phyloP scores from a whole-genome alignment of 2,329 filamentous ascomycete genomes.

The Alternaria dauci region DNA sequence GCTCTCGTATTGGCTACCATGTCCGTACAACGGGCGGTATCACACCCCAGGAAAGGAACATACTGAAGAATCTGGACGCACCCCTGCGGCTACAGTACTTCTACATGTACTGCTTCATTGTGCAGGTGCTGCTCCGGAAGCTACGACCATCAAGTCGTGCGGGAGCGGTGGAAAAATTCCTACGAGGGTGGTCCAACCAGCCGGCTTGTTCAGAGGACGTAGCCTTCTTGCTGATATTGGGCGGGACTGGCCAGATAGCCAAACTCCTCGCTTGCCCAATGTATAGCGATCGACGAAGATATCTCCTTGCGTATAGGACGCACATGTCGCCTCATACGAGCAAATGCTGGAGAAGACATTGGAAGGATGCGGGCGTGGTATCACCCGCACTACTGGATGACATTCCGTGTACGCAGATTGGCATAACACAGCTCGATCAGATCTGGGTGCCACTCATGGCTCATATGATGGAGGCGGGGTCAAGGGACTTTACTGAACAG shows the following conservation, averaged over 20 bases:
- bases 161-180: constrained; percentile 41
- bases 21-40: constrained; percentile 45
- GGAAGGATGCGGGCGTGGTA: constrained; percentile 46
- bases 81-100: constrained; percentile 48
- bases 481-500: constrained; percentile 41
- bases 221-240: constrained; percentile 47
- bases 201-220: constrained; percentile 47
- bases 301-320: constrained; percentile 46
- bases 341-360: constrained; percentile 45
- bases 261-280: constrained; percentile 45
- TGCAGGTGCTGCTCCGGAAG: constrained; percentile 45
- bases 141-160: constrained; percentile 42
- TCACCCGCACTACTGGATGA: constrained; percentile 48
- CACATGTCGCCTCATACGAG: constrained; percentile 49
- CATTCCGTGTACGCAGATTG: constrained; percentile 47
- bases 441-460: constrained; percentile 47
- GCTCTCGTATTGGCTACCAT: constrained; percentile 46
- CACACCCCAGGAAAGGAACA: constrained; percentile 37
- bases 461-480: constrained; percentile 43
- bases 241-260: constrained; percentile 46
- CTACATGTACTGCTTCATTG: constrained; percentile 50
- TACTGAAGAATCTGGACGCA: constrained; percentile 43
- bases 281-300: constrained; percentile 43
- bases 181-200: constrained; percentile 44
- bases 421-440: constrained; percentile 48